Evolutionary conservation across 139 green algal genomes (phyloP).

Genomic region (Yamagishiella unicocca): DNA sequence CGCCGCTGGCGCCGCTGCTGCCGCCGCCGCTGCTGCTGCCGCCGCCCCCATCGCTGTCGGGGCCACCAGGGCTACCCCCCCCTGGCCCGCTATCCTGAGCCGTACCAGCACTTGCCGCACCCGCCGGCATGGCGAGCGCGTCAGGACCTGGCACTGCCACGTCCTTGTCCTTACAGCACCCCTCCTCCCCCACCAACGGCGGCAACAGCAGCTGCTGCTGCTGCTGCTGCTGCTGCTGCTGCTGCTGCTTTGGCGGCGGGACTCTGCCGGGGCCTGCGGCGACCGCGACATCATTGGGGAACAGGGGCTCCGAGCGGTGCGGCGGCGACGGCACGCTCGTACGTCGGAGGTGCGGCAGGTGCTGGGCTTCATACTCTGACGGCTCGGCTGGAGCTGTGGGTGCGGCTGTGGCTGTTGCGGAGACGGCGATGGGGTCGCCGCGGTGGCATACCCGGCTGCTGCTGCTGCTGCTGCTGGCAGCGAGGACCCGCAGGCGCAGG

Average conservation of each 20-base stretch:
- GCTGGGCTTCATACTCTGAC: neutral
- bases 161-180: too few relatives aligned
- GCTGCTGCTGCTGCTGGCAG: neutral
- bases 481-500: conserved; percentile 21
- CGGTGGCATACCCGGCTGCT: neutral
- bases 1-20: neutral
- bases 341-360: neutral
- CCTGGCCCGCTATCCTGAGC: neutral
- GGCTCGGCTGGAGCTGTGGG: neutral
- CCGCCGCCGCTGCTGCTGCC: neutral
- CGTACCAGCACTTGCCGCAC: neutral
- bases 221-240: neutral
- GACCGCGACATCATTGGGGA: too few relatives aligned
- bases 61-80: too few relatives aligned
- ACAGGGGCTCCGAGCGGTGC: too few relatives aligned
- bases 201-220: neutral
- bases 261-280: neutral
- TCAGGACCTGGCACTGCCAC: too few relatives aligned
- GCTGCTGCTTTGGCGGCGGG: neutral
- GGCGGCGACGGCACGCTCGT: neutral
- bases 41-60: too few relatives aligned
- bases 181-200: too few relatives aligned
- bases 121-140: too few relatives aligned
- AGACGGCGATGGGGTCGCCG: neutral
- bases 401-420: neutral